These are phyloP conservation scores for Verticillium nubilum DNA, from an alignment of 2,329 filamentous ascomycete genomes.

Conservation along the genomic window DNA sequence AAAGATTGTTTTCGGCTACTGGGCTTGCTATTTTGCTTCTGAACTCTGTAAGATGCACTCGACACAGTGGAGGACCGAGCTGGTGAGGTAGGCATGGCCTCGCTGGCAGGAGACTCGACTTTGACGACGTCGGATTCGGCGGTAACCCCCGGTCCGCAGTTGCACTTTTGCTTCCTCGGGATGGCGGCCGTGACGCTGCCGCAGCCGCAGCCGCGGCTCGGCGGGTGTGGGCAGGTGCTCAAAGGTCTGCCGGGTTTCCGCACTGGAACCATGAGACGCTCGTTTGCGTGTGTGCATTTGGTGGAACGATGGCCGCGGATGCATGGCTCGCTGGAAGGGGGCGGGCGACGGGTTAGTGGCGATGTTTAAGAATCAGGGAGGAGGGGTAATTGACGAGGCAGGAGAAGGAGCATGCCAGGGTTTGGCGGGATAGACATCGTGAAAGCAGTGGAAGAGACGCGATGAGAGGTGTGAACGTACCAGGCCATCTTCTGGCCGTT, in stretches of 20 bases:
- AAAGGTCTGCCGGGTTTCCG: conserved; percentile 67
- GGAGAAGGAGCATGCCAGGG: neutral
- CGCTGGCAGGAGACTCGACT: conserved; percentile 19
- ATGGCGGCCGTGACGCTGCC: conserved; percentile 60
- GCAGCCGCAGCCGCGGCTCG: conserved; percentile 56
- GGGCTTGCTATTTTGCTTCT: conserved; percentile 34
- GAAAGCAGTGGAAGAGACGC: too few species aligned
- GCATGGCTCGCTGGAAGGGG: conserved; percentile 56
- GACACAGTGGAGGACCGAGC: conserved; percentile 13
- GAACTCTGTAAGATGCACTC: conserved; percentile 35
- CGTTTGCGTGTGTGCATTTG: conserved; percentile 64
- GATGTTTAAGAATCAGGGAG: conserved; percentile 1
- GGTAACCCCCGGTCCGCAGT: conserved; percentile 33
- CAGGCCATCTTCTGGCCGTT: conserved; percentile 70
- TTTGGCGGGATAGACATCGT: too few species aligned
- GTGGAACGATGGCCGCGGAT: conserved; percentile 72
- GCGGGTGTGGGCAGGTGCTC: conserved; percentile 63
- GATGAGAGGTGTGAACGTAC: conserved; percentile 39
- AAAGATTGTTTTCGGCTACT: conserved; percentile 41
- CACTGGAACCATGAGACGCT: conserved; percentile 64
- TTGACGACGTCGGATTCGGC: conserved; percentile 11
- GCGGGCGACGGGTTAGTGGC: neutral
- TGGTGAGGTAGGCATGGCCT: conserved; percentile 26
- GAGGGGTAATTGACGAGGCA: neutral
- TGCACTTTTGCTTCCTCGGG: conserved; percentile 51